Evolutionary conservation across 257 asterid species (phyloP).

Genomic region (Hygrophila difformis): DNA sequence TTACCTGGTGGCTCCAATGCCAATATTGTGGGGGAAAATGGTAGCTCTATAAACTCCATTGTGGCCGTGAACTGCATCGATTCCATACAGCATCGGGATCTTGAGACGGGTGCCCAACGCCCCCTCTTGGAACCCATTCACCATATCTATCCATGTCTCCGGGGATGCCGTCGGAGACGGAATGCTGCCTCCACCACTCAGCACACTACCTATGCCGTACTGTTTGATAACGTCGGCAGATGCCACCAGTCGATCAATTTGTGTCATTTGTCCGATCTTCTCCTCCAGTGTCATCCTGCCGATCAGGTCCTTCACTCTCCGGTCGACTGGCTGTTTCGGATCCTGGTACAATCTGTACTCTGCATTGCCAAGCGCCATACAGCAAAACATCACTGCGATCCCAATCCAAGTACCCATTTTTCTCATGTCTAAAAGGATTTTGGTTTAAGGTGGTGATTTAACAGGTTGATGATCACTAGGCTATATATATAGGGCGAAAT

Average conservation of each 20-base stretch:
- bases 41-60: slow-evolving; percentile 52
- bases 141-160: slow-evolving; percentile 54
- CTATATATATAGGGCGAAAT: too few relatives aligned
- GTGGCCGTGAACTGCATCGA: slow-evolving; percentile 67
- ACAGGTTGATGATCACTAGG: too few relatives aligned
- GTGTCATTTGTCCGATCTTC: slow-evolving; percentile 65
- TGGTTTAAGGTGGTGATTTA: too few relatives aligned
- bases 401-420: too few relatives aligned
- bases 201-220: slow-evolving; percentile 45
- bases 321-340: slow-evolving; percentile 33
- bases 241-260: slow-evolving; percentile 45
- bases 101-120: slow-evolving; percentile 46
- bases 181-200: slow-evolving; percentile 70
- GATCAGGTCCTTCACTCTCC: slow-evolving; percentile 38
- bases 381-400: too few relatives aligned
- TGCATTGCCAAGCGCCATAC: slow-evolving; percentile 12
- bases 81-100: slow-evolving; percentile 63
- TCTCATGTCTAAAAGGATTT: too few relatives aligned
- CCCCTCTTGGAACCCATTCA: slow-evolving; percentile 52
- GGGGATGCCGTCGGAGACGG: slow-evolving; percentile 45
- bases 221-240: slow-evolving; percentile 41
- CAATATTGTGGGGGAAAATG: slow-evolving; percentile 61
- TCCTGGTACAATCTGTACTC: slow-evolving; percentile 35
- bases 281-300: slow-evolving; percentile 47
- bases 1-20: slow-evolving; percentile 68